Conservation (phyloP, 2,329 filamentous ascomycete species). For the Pseudogymnoascus sp. region DNA sequence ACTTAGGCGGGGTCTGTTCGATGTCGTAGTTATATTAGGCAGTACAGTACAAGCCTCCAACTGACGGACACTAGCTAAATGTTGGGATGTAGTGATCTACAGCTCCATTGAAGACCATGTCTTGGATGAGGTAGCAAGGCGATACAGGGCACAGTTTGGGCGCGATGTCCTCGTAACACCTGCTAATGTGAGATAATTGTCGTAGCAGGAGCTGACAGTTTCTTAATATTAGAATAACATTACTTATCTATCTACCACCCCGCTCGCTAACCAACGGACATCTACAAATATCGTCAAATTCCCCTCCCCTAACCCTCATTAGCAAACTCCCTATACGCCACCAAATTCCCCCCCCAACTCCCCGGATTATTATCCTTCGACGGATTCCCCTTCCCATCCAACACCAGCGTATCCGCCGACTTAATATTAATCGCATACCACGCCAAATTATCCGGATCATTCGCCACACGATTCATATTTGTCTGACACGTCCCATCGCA, state of each 20-base stretch:
- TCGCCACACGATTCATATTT: slow-evolving; percentile 3
- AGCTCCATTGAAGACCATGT: too few relatives aligned
- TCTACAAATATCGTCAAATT: not conserved
- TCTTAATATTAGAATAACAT: not conserved
- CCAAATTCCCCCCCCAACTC: not conserved
- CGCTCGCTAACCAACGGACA: not conserved
- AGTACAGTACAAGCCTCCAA: too few relatives aligned
- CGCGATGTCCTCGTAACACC: too few relatives aligned
- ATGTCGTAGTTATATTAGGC: not conserved
- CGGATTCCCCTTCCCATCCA: not conserved
- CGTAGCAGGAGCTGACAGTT: not conserved
- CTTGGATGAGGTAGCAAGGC: too few relatives aligned
- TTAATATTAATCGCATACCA: slow-evolving; percentile 14
- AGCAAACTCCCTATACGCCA: not conserved
- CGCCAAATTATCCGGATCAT: not conserved
- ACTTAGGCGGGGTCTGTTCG: not conserved
- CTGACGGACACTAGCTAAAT: too few relatives aligned
- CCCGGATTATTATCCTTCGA: slow-evolving; percentile 1
- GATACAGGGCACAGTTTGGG: too few relatives aligned
- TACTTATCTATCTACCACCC: not conserved
- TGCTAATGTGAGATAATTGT: not conserved
- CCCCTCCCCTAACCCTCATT: not conserved
- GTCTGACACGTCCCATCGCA: slow-evolving; percentile 11
- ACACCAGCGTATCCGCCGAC: not conserved
- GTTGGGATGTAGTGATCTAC: too few relatives aligned